Percentiles rank a stretch among this genome's conserved stretches.
phyloP scores from a whole-genome alignment of 83 land plant species.

The Larix sibirica region DNA sequence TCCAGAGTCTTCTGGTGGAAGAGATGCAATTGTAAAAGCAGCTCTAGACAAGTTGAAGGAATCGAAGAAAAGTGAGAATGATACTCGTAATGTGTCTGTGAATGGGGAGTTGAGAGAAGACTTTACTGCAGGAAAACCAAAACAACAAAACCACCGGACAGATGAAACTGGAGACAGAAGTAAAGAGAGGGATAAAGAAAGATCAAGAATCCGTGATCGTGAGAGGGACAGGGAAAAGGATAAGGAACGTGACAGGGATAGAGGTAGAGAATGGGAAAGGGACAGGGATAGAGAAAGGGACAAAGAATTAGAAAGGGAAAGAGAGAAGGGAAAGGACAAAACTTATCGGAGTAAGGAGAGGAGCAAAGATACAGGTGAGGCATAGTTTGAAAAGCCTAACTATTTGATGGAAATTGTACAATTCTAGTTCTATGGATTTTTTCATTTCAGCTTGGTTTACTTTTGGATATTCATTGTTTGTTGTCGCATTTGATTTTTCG shows the following conservation, averaged over 20 bases:
- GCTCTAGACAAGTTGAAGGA: constrained; percentile 56
- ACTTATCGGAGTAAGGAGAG: constrained; percentile 55
- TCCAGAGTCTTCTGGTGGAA: constrained; percentile 33
- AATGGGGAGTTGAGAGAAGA: constrained; percentile 44
- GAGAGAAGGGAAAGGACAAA: constrained; percentile 54
- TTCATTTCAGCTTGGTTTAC: neutral
- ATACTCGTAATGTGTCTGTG: constrained; percentile 11
- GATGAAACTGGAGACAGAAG: constrained; percentile 33
- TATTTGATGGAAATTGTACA: neutral
- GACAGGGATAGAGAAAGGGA: constrained; percentile 53
- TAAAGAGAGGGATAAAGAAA: constrained; percentile 34
- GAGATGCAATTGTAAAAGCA: constrained; percentile 39
- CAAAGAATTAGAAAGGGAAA: constrained; percentile 44
- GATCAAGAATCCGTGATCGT: constrained; percentile 31
- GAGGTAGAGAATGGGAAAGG: constrained; percentile 49
- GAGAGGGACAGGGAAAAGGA: constrained; percentile 49
- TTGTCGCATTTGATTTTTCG: neutral
- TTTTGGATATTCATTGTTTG: neutral
- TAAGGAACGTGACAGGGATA: constrained; percentile 43
- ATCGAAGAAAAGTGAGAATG: constrained; percentile 32
- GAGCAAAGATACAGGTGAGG: constrained; percentile 51
- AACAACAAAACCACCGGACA: constrained; percentile 20
- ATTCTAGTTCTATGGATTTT: neutral
- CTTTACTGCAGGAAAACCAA: constrained; percentile 25
- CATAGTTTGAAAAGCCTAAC: neutral